Percentiles rank a stretch among this genome's conserved stretches.
These are phyloP conservation scores for Alternaria brassicae DNA, from an alignment of 2,329 filamentous ascomycete species.

Conservation along the genomic window DNA sequence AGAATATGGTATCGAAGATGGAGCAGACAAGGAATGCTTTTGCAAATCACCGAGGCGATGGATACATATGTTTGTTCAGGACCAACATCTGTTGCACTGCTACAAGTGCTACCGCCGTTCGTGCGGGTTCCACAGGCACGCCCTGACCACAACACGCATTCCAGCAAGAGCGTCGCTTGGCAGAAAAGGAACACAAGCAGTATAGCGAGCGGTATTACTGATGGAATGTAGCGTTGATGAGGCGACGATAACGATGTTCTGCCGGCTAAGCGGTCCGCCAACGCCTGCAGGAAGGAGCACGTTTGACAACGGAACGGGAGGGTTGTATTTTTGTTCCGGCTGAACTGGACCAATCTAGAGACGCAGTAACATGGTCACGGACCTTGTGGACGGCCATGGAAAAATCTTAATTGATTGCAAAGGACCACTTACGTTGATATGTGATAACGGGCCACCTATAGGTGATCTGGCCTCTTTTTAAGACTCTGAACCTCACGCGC, in stretches of 20 bases:
- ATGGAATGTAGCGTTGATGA: slow-evolving; percentile 22
- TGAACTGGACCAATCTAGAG: slow-evolving; percentile 15
- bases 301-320: slow-evolving; percentile 13
- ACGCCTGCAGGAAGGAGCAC: slow-evolving; percentile 20
- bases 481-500: not conserved
- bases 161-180: slow-evolving; percentile 14
- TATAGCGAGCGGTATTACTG: slow-evolving; percentile 38
- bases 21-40: not conserved
- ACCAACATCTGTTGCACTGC: slow-evolving; percentile 1
- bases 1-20: not conserved
- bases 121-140: slow-evolving; percentile 23
- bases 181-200: slow-evolving; percentile 29
- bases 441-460: not conserved
- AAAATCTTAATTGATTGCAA: slow-evolving; percentile 6
- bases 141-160: slow-evolving; percentile 16
- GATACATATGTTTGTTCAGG: slow-evolving; percentile 25
- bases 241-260: slow-evolving; percentile 20
- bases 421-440: not conserved
- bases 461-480: not conserved
- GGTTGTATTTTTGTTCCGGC: slow-evolving; percentile 23
- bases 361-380: not conserved
- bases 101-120: slow-evolving; percentile 17
- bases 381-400: not conserved
- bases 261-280: slow-evolving; percentile 40
- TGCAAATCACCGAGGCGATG: slow-evolving; percentile 1